Evolutionary conservation across 1,139 yeast species (phyloP).

Genomic region (Geotrichum histeridarum): DNA sequence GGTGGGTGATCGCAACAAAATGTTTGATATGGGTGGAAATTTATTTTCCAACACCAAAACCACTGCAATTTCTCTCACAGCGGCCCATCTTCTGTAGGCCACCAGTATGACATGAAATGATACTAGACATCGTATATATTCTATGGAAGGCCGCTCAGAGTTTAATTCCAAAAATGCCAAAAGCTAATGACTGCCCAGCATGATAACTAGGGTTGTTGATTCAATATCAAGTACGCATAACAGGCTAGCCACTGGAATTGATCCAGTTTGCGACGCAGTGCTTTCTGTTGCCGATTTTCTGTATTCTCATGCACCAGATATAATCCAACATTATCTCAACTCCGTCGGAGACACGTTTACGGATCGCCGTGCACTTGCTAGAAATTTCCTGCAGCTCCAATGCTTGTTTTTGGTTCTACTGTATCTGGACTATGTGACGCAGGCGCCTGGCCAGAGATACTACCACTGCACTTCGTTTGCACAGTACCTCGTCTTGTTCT

Average conservation of each 20-base stretch:
- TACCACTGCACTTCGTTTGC: slow-evolving; percentile 3
- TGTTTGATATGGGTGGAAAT: no score
- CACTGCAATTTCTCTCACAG: no score
- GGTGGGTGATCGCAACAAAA: neutral
- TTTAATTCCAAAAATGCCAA: no score
- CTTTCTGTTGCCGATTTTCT: neutral
- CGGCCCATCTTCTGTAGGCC: no score
- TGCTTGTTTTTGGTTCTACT: neutral
- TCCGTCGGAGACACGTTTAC: neutral
- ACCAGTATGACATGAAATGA: no score
- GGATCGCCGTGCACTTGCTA: neutral
- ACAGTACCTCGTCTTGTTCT: neutral
- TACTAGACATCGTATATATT: no score
- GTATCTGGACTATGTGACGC: slow-evolving; percentile 6
- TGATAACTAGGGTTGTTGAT: no score
- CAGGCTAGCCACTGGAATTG: no score
- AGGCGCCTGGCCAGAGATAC: slow-evolving; percentile 1
- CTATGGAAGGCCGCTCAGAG: no score
- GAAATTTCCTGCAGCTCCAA: neutral
- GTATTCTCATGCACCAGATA: neutral
- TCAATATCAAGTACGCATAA: no score
- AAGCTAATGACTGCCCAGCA: no score
- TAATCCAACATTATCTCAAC: neutral
- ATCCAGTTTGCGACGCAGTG: neutral
- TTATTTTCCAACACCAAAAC: no score